phyloP scores from a whole-genome alignment of 306 rosid species.

The Prunus dulcis region DNA sequence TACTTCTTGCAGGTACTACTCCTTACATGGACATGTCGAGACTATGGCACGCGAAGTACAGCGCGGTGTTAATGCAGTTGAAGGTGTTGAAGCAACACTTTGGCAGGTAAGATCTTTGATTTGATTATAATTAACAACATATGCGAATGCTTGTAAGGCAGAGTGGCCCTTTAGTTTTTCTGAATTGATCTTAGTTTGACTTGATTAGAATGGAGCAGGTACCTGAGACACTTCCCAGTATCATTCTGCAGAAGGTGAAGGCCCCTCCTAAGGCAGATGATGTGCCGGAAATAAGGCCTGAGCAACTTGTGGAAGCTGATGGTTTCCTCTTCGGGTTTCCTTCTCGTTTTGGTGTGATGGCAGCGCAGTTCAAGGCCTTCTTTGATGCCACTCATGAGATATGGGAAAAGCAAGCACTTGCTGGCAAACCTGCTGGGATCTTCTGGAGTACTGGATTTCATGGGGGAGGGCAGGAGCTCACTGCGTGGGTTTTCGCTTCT shows the following conservation, averaged over 20 bases:
- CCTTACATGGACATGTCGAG: slow-evolving; percentile 82
- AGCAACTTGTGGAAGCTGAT: slow-evolving; percentile 80
- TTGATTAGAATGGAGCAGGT: slow-evolving; percentile 51
- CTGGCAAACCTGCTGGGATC: slow-evolving; percentile 96
- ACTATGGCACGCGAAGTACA: slow-evolving; percentile 83
- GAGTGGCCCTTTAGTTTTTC: slow-evolving; percentile 5
- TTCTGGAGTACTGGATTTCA: slow-evolving; percentile 97
- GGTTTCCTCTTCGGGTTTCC: slow-evolving; percentile 88
- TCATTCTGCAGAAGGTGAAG: slow-evolving; percentile 65
- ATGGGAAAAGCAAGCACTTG: slow-evolving; percentile 83
- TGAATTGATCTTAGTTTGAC: slow-evolving; percentile 17
- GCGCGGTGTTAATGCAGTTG: slow-evolving; percentile 73
- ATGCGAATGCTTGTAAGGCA: not conserved
- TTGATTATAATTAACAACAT: slow-evolving; percentile 7
- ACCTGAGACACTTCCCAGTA: slow-evolving; percentile 70
- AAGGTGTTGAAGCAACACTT: slow-evolving; percentile 85
- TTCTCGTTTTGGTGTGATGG: slow-evolving; percentile 95
- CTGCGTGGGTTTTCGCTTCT: slow-evolving; percentile 61
- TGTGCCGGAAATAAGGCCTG: slow-evolving; percentile 72
- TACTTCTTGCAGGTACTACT: slow-evolving; percentile 59
- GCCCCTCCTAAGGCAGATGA: slow-evolving; percentile 72
- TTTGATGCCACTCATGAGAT: slow-evolving; percentile 67
- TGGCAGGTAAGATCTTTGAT: slow-evolving; percentile 60
- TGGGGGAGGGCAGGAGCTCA: slow-evolving; percentile 95
- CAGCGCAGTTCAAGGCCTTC: slow-evolving; percentile 80